Conservation (phyloP, 2,329 filamentous ascomycete species). For the Albifimbria verrucaria region DNA sequence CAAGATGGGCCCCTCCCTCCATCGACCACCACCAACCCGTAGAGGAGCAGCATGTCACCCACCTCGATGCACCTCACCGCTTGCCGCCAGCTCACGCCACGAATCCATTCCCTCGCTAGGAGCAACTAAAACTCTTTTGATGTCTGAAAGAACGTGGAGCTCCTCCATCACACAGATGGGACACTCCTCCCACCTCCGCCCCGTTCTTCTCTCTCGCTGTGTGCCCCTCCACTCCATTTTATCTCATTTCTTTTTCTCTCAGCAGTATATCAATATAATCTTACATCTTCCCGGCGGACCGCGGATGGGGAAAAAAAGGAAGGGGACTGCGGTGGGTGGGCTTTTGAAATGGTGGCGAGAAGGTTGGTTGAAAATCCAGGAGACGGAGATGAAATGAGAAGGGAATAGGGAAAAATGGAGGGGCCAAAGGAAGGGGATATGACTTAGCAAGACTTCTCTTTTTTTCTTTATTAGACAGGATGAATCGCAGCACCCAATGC, state of each 20-base stretch:
- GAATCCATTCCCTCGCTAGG: too few relatives aligned
- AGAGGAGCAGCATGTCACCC: too few relatives aligned
- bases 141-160: too few relatives aligned
- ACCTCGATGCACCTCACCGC: too few relatives aligned
- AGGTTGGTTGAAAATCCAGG: too few relatives aligned
- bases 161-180: too few relatives aligned
- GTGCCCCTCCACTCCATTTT: background rate
- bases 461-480: background rate
- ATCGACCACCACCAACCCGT: too few relatives aligned
- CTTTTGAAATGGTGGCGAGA: too few relatives aligned
- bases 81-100: too few relatives aligned
- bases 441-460: background rate
- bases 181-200: background rate
- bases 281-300: background rate
- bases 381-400: background rate
- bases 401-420: background rate
- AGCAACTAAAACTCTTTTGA: too few relatives aligned
- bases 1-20: too few relatives aligned
- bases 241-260: background rate
- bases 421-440: background rate
- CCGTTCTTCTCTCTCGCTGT: conserved; percentile 1
- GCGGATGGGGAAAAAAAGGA: background rate
- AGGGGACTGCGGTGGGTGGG: background rate
- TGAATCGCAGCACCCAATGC: background rate
- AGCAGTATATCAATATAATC: background rate